A percentile compares a stretch with the other conserved stretches of the same genome.
Conservation (phyloP, 495 filamentous ascomycete species). For the Lasiosphaeria miniovina region DNA sequence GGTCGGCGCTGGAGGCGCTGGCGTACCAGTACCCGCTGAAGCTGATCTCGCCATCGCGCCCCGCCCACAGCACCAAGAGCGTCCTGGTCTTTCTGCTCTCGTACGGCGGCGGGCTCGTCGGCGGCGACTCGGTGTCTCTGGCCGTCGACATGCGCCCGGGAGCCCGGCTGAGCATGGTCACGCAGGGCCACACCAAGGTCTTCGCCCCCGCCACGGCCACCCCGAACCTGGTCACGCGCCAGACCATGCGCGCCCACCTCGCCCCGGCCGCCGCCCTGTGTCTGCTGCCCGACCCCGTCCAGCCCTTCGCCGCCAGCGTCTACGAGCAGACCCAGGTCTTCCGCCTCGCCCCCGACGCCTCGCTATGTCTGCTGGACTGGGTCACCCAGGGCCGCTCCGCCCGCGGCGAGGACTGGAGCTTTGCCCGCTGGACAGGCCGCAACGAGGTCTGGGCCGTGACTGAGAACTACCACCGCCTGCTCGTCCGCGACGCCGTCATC, state of each 20-base stretch:
- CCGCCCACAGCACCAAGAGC: conserved; percentile 50
- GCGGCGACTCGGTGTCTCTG: conserved; percentile 77
- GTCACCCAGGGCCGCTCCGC: conserved; percentile 83
- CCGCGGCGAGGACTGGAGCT: conserved; percentile 86
- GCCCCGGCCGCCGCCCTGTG: conserved; percentile 65
- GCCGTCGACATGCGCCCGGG: conserved; percentile 57
- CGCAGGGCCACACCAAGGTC: conserved; percentile 94
- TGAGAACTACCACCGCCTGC: conserved; percentile 51
- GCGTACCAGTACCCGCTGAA: conserved; percentile 94
- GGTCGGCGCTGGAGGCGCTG: conserved; percentile 68
- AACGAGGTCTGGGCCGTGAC: conserved; percentile 74
- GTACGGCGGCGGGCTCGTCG: conserved; percentile 91
- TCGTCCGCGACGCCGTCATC: conserved; percentile 79
- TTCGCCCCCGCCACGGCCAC: conserved; percentile 68
- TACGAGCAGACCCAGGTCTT: conserved; percentile 84
- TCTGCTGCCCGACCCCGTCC: conserved; percentile 90
- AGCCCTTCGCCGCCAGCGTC: conserved; percentile 75
- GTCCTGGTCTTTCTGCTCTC: conserved; percentile 81
- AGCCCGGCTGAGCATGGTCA: conserved; percentile 77
- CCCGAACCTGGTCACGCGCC: conserved; percentile 58
- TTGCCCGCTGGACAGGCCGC: conserved; percentile 68
- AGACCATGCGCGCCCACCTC: conserved; percentile 64
- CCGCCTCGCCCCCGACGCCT: conserved; percentile 54
- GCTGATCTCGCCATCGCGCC: conserved; percentile 66
- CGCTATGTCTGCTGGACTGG: conserved; percentile 87